Evolutionary conservation across 2,329 filamentous ascomycete genomes (phyloP).

Genomic region (Sclerotinia borealis): DNA sequence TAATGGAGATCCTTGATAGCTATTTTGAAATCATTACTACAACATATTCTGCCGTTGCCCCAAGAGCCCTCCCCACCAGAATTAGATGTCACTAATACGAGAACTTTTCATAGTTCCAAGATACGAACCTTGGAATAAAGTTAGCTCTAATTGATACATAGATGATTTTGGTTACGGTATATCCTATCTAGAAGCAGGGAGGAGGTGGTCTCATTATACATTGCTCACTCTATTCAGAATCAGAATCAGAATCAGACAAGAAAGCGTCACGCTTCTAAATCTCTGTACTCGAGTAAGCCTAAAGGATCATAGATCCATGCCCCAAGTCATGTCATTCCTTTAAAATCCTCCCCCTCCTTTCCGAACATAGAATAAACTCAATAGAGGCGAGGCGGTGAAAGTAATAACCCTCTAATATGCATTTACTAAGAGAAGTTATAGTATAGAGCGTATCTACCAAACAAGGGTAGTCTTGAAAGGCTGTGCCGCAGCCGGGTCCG

Average conservation of each 20-base stretch:
- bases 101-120: not conserved
- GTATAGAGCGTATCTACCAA: not conserved
- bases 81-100: not conserved
- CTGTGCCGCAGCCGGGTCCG: slow-evolving; percentile 12
- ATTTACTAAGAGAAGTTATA: not conserved
- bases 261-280: slow-evolving; percentile 3
- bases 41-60: not conserved
- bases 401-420: not conserved
- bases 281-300: not conserved
- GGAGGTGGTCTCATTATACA: not conserved
- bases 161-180: not conserved
- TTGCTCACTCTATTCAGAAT: not conserved
- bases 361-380: not conserved
- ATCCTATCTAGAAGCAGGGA: not conserved
- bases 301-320: not conserved
- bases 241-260: no score
- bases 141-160: not conserved
- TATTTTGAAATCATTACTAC: not conserved
- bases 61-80: not conserved
- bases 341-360: not conserved
- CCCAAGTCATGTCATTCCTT: not conserved
- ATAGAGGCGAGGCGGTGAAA: slow-evolving; percentile 13
- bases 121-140: not conserved
- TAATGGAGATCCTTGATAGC: slow-evolving; percentile 5
- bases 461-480: slow-evolving; percentile 6